These are phyloP conservation scores for Didymella pomorum DNA, from an alignment of 2,329 filamentous ascomycete genomes.

Conservation along the genomic window DNA sequence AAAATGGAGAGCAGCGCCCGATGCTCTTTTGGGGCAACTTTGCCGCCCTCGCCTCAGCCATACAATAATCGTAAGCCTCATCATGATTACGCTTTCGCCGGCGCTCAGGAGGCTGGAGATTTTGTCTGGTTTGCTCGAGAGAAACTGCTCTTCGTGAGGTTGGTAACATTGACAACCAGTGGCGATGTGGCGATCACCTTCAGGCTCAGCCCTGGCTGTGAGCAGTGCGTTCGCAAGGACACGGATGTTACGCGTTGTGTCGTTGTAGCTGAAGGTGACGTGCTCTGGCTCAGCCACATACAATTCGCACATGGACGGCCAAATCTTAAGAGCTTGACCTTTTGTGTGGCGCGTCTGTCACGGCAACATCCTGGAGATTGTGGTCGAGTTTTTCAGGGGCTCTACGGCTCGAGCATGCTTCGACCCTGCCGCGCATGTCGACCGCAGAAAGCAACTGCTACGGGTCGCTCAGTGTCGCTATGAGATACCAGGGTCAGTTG, in stretches of 20 bases:
- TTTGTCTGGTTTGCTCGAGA: neutral
- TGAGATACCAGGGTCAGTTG: neutral
- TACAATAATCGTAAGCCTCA: neutral
- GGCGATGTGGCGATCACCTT: slow-evolving; percentile 6
- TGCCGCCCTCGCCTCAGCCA: slow-evolving; percentile 2
- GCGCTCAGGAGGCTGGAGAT: neutral
- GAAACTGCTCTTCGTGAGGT: neutral
- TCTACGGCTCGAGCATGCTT: neutral
- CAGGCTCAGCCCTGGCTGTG: neutral
- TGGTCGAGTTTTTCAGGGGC: neutral
- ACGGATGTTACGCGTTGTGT: neutral
- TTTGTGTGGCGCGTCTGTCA: neutral
- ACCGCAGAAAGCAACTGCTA: neutral
- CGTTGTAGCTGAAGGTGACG: neutral
- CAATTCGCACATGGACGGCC: neutral
- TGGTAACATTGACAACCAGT: neutral
- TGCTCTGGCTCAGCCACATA: neutral
- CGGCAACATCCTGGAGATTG: neutral
- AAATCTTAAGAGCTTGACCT: neutral
- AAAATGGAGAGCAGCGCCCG: neutral
- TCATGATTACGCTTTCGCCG: neutral
- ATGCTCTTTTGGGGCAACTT: slow-evolving; percentile 3
- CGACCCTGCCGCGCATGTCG: neutral
- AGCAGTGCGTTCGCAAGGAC: neutral
- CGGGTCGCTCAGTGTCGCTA: neutral